Evolutionary conservation across 495 filamentous ascomycete species (phyloP), one percentile per base, ranked within the genome.

Genomic region (Immersiella caudata): DNA sequence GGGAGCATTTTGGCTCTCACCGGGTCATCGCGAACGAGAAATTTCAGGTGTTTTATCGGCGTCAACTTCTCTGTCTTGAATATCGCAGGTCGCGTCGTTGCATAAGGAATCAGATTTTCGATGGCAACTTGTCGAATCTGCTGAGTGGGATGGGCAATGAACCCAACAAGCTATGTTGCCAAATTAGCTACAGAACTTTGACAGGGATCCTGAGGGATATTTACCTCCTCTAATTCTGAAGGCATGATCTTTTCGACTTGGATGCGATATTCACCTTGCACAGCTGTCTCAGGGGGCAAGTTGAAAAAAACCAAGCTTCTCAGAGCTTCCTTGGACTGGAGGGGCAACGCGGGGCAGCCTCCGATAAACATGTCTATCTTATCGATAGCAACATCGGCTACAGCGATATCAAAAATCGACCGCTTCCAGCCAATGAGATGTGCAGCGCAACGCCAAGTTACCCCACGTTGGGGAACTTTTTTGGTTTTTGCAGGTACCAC

Each of bases 71-170:
- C 83, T 9, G 83, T 84, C 78, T 96, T 97, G 83, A 99, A 99
- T 9, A 99, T 85, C 1, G 80, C 76, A 0, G 91, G 91, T 70
- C 97, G 86, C 1, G 88, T 82, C 14, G 83, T 85, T 6, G 95
- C 96, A 78, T 91, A 98, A 6, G 90, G 90, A 49, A 96, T 89
- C 25, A 97, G 84, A 66, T 94, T 90, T 76, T 97, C 94, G 52
- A 88, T 88, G 18, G 95, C 94, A 88, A 78, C 71, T 59, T 74
- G 70, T 61, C 94, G 88, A 64, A 97, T 91, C 73, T 93, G 88
- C 11, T 91, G 90, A 77, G 94, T 97, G 55, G 90, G 91, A 81
- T 96, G 89, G 74, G 92, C 90, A 35, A 97, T 90, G 73, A 97
- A 96, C 70, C 93, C 93, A 66, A 96, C 93, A 55, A 97, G 87